Base-by-base conservation (phyloP, 768 basidiomycete species). In the Mycena floridula region DNA sequence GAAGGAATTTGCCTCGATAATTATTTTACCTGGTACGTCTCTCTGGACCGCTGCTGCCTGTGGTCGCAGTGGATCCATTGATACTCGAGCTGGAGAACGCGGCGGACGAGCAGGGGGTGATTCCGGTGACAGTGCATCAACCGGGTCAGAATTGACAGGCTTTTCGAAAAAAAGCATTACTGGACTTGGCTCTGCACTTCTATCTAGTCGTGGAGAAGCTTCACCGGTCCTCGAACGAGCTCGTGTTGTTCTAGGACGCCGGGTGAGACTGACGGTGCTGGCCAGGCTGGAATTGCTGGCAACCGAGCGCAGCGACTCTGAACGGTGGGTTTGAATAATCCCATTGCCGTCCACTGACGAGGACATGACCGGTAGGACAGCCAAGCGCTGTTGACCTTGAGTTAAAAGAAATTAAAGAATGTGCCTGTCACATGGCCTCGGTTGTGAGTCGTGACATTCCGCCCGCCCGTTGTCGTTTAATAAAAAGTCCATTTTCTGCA, bases 171-270 rank as follows among this genome's bases (percentile, higher is more conserved):
- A 43, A 13, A 20, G 26, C 5, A 18, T 20, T 7, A 12, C 28
- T 6, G 41, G 38, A 40, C 16, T 40, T 22, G 13, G 18, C 8
- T 40, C 38, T 40, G 3, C 15, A 3, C n/a, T 15, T 13, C 15
- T 3, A 13, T 40, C 16, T 3, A 40, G 32, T 35, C 38, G 47
- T 37, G 60, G 49, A 15, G 54, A 48, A 49, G 61, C 51, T 43
- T 49, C 45, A 37, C 62, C 57, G 20, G 80, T 78, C 56, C 59
- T 68, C 42, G 76, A 77, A 61, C 80, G 76, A 49, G 73, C 65
- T 55, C 77, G 67, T 36, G 70, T 73, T 35, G 70, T 74, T 48
- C 74, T 63, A n/a, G 76, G 63, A 38, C 76, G 73, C 50, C 80
- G 76, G 25, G 69, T 57, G 38, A 82, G 72, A 53, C 73, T 74